Base-by-base conservation (phyloP, 768 basidiomycete genomes). In the Coprinellus micaceus region DNA sequence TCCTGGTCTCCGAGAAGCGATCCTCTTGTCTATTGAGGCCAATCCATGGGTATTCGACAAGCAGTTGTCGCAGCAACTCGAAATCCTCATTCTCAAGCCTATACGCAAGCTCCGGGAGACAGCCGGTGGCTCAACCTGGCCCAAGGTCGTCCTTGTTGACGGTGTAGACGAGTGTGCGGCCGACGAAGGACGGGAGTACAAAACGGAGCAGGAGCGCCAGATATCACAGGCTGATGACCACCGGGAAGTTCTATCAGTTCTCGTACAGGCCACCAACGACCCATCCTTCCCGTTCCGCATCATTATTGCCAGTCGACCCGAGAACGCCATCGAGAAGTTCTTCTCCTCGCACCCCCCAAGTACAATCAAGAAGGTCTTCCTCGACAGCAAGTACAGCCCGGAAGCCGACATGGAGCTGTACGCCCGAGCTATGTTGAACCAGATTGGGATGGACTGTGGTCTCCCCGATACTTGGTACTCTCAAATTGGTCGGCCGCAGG, bases 121-220 rank as follows among this genome's bases (percentile, higher is more conserved):
- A 21, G 30, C 11, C 9, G 15, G 2, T 17, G 25, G 19, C 12
- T 25, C 28, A 1, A 39, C 28, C 13, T 25, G 36, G 9, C 54
- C 43, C 21, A 48, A 25, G 52, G 56, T 60, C 12, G 19, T 67
- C 13, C 52, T 69, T 25, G 57, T 67, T 33, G 69, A 70, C 52
- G 68, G 63, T 4, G 54, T 72, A 5, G 69, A 71, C 47, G 68
- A 71, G 58, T 70, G 67, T 46, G 17, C 53, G 5, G 57, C 2
- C 15, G 45, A 22, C 6, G 25, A 11, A 11, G 4, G 12, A 4
- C 7, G 10, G 21, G 10, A 9, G 13, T 13, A 9, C 12, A 13
- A 43, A 5, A 15, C 15, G 7, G 15, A 15, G n/a, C 19, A 21
- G 13, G 19, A 15, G 5, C 19, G 19, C 19, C 40, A 15, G 40